phyloP scores from a whole-genome alignment of 2,329 filamentous ascomycete genomes.

The Xylaria sp. region DNA sequence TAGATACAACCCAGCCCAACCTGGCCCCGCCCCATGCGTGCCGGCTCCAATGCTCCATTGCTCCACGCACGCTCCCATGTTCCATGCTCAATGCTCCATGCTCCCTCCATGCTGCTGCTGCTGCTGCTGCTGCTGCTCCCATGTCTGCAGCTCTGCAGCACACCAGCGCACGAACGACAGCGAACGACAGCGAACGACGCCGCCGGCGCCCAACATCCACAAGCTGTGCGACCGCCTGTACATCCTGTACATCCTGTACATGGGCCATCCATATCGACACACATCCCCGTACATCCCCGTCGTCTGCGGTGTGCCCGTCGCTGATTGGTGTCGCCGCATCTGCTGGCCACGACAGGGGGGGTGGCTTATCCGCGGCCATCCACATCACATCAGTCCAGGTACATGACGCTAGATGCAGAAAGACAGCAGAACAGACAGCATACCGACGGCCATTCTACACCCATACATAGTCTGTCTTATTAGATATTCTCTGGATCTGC shows the following conservation, averaged over 20 bases:
- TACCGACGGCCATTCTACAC: constrained; percentile 4
- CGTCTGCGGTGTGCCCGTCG: constrained; percentile 26
- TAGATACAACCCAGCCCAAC: constrained; percentile 8
- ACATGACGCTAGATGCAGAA: constrained; percentile 15
- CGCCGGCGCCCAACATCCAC: constrained; percentile 31
- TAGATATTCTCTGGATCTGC: not conserved
- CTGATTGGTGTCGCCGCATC: constrained; percentile 32
- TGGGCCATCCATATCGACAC: constrained; percentile 23
- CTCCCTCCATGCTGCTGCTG: constrained; percentile 1
- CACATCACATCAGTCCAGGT: constrained; percentile 23
- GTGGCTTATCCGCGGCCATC: constrained; percentile 22
- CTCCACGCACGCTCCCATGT: not conserved
- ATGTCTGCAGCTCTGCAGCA: constrained; percentile 20
- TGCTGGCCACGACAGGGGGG: constrained; percentile 38
- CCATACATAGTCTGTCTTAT: not conserved
- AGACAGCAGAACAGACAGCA: not conserved
- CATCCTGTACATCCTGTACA: too few species aligned
- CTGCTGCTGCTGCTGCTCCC: too few species aligned
- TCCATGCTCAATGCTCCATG: not conserved
- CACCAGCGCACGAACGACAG: constrained; percentile 38
- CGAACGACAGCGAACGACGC: constrained; percentile 28
- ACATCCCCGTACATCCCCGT: constrained; percentile 21
- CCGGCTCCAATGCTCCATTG: constrained; percentile 1
- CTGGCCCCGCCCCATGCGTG: constrained; percentile 10
- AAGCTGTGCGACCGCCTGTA: not conserved